A percentile compares a stretch with the other conserved stretches of the same genome.
phyloP scores from a whole-genome alignment of 768 basidiomycete genomes.

The Coprinopsis strossmayeri region DNA sequence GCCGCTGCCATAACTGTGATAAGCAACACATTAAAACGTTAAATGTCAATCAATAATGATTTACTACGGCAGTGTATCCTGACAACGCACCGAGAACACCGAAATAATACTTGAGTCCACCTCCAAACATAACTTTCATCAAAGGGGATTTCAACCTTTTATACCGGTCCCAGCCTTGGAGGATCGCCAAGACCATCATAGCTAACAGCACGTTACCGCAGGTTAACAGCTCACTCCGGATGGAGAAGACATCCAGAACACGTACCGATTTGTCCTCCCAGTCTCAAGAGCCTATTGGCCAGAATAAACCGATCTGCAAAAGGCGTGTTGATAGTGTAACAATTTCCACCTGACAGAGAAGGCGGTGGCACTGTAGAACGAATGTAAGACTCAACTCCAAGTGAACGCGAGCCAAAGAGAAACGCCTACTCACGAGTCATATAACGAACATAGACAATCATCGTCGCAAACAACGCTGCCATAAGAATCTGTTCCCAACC shows the following conservation, averaged over 20 bases:
- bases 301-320: background rate
- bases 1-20: background rate
- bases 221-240: background rate
- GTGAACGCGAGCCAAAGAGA: too few species aligned
- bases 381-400: too few species aligned
- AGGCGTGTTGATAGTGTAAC: background rate
- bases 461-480: background rate
- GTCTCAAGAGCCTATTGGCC: background rate
- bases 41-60: background rate
- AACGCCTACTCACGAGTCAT: background rate
- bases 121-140: background rate
- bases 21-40: too few species aligned
- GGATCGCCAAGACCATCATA: background rate
- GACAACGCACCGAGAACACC: background rate
- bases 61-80: background rate
- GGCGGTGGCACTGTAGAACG: too few species aligned
- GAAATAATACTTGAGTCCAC: background rate
- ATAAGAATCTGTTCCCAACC: background rate
- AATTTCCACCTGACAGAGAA: background rate
- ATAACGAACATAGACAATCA: background rate
- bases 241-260: too few species aligned
- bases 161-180: background rate
- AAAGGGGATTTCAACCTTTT: background rate
- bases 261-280: background rate
- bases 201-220: background rate